phyloP scores from a whole-genome alignment of 805 yeast genomes.

The Pichia occidentalis region DNA sequence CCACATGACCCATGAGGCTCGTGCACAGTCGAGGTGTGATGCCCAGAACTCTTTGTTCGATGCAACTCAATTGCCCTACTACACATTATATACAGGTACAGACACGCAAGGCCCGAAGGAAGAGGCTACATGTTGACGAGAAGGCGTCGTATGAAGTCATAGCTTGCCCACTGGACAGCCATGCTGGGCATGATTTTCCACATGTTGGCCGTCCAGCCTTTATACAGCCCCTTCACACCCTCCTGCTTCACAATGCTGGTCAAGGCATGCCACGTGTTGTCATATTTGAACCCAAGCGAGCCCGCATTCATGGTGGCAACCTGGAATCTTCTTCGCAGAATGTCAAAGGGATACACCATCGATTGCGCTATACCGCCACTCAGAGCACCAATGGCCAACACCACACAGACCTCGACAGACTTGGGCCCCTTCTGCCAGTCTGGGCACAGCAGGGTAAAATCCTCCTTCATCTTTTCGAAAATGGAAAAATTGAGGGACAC shows the following conservation, averaged over 20 bases:
- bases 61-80: too few relatives aligned
- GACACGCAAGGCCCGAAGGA: too few relatives aligned
- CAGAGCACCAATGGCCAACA: conserved; percentile 72
- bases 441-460: not conserved
- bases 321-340: conserved; percentile 83
- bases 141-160: conserved; percentile 53
- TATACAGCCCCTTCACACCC: conserved; percentile 67
- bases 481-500: conserved; percentile 89
- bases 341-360: conserved; percentile 84
- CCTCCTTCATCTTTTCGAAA: conserved; percentile 73
- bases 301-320: conserved; percentile 76
- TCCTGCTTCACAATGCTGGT: conserved; percentile 61
- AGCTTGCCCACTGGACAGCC: conserved; percentile 92
- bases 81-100: too few relatives aligned
- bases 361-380: conserved; percentile 90
- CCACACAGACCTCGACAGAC: conserved; percentile 31
- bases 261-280: conserved; percentile 70
- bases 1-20: too few relatives aligned
- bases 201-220: conserved; percentile 71
- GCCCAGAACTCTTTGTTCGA: too few relatives aligned
- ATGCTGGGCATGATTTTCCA: conserved; percentile 90
- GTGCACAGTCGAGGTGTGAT: too few relatives aligned
- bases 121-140: too few relatives aligned
- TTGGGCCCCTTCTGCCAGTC: conserved; percentile 28
- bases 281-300: conserved; percentile 76